Percentiles rank a stretch among this genome's conserved stretches.
These are phyloP conservation scores for Sordariomycetes sp. DNA, from an alignment of 2,329 filamentous ascomycete genomes.

Conservation along the genomic window DNA sequence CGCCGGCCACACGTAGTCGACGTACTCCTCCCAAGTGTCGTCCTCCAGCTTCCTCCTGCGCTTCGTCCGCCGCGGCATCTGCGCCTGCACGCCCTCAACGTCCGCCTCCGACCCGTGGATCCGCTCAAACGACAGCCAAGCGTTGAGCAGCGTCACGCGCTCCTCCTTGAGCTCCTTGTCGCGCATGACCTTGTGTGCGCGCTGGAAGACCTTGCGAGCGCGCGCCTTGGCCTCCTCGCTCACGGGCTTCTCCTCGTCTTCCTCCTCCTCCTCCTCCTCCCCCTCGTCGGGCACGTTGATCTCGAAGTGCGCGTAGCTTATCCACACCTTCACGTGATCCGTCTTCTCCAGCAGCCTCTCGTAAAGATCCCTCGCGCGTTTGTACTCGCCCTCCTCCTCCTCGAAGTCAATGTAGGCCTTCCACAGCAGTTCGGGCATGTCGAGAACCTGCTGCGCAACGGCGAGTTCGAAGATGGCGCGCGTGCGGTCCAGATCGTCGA, in stretches of 20 bases:
- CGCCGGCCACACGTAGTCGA: slow-evolving; percentile 93
- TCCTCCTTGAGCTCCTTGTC: slow-evolving; percentile 87
- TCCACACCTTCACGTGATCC: slow-evolving; percentile 99
- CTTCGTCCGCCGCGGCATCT: slow-evolving; percentile 91
- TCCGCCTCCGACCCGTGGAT: slow-evolving; percentile 67
- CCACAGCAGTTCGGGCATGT: slow-evolving; percentile 97
- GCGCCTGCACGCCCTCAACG: slow-evolving; percentile 70
- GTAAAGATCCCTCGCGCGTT: slow-evolving; percentile 68
- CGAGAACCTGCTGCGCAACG: slow-evolving; percentile 66
- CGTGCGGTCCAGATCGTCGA: slow-evolving; percentile 80
- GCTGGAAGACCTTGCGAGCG: slow-evolving; percentile 71
- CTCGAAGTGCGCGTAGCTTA: slow-evolving; percentile 96
- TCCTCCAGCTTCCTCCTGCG: slow-evolving; percentile 85
- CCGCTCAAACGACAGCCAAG: slow-evolving; percentile 85
- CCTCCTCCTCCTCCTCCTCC: slow-evolving; percentile 41
- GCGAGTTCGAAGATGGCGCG: slow-evolving; percentile 88
- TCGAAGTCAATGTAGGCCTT: slow-evolving; percentile 99
- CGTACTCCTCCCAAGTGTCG: slow-evolving; percentile 89
- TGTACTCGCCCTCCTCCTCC: slow-evolving; percentile 87
- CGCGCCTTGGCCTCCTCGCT: slow-evolving; percentile 74
- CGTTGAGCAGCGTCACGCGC: slow-evolving; percentile 80
- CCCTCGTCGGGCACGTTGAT: slow-evolving; percentile 78
- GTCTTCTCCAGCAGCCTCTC: slow-evolving; percentile 87
- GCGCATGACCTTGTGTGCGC: slow-evolving; percentile 77
- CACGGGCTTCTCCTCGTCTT: slow-evolving; percentile 53